Evolutionary conservation across 257 asterid genomes (phyloP), one percentile per base, ranked within the genome.

Genomic region (Voacanga thouarsii): DNA sequence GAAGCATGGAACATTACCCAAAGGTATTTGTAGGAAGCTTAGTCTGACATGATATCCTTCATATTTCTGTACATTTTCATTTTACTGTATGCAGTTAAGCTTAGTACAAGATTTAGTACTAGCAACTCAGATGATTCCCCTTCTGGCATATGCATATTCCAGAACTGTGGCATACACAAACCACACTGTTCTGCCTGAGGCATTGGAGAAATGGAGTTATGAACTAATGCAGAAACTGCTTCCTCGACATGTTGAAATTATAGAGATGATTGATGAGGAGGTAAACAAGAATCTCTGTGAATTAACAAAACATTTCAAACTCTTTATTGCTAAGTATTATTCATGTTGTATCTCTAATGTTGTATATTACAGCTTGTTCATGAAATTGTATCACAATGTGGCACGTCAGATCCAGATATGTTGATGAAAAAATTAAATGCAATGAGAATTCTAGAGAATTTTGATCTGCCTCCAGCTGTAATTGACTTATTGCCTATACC

Each of bases 111-210:
- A 26, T 37, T 75, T 33, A 57, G 55, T 37, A 76, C 49, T 75
- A 74, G 78, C 53, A n/a, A 72, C 75, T 80, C 78, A 80, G 67
- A 76, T 77, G 78, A 84, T 57, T 81, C 50, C 61, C 74, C 63
- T 19, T 81, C 76, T 76, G 75, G 33, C 83, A 50, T 83, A 78
- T 69, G 75, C 63, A 75, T 82, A 64, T 67, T 47, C 41, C 92
- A 92, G 97, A 86, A 89, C 97, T 76, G 95, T 92, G 84, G 97
- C 97, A 21, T 92, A 92, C 84, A 92, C 97, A 26, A 92, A 92
- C 83, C 97, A 90, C 83, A 92, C 97, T 71, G 97, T 92, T 84
- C 82, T 92, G 80, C 97, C 97, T 19, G 97, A 92, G 89, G 97
- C 97, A 61, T 84, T 92, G 82, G 97, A 92, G 88, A 92, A 92